Evolutionary conservation across 2,329 filamentous ascomycete genomes (phyloP).

Genomic region (Colletotrichum cereale): DNA sequence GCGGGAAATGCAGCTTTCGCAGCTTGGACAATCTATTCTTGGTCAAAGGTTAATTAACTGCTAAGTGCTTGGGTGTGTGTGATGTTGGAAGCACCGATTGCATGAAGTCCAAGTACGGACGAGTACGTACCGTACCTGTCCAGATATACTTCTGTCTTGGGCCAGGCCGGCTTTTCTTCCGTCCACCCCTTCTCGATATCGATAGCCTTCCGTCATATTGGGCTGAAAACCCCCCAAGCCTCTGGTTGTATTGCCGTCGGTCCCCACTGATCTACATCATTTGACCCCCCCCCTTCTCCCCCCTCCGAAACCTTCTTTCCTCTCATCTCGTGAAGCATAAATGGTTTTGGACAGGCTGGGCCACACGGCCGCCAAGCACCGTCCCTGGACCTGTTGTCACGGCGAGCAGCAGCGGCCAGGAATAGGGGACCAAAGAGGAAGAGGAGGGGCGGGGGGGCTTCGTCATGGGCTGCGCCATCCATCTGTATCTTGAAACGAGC

Average conservation of each 20-base stretch:
- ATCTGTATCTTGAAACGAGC: conserved; percentile 36
- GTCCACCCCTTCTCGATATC: not conserved
- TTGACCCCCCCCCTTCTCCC: not conserved
- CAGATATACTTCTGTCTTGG: conserved; percentile 1
- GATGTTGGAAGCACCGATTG: not conserved
- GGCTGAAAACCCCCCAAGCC: conserved; percentile 2
- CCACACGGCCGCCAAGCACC: conserved; percentile 26
- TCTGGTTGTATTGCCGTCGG: not conserved
- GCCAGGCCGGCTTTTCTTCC: not conserved
- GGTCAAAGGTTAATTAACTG: not conserved
- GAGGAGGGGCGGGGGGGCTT: not conserved
- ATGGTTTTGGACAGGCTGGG: conserved; percentile 29
- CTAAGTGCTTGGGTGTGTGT: not conserved
- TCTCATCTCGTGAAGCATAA: conserved; percentile 35
- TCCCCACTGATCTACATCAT: conserved; percentile 1
- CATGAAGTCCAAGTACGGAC: not conserved
- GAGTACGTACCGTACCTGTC: not conserved
- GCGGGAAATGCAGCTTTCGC: not conserved
- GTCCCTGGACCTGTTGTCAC: conserved; percentile 7
- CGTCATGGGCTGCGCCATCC: conserved; percentile 36
- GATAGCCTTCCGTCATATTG: not conserved
- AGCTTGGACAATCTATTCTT: not conserved
- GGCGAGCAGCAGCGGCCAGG: not conserved
- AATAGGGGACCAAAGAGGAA: conserved; percentile 1
- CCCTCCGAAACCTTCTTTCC: conserved; percentile 31